Percentiles rank a stretch among this genome's conserved stretches.
These are phyloP conservation scores for Pseudocercospora pini-densiflorae DNA, from an alignment of 2,329 filamentous ascomycete species.

Conservation along the genomic window DNA sequence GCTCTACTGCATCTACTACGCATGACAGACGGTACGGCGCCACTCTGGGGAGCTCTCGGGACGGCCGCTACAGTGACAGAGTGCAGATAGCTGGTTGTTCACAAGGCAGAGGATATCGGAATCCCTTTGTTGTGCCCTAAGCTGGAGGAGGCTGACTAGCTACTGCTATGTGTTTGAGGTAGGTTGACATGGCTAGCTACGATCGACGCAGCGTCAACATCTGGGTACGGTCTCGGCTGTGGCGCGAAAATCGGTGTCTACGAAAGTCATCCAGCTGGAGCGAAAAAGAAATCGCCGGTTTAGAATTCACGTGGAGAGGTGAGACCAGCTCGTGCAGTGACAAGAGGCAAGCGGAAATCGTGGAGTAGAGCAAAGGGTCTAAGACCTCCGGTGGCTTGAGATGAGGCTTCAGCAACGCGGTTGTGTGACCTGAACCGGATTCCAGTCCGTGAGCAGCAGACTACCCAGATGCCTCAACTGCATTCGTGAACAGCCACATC, in stretches of 20 bases:
- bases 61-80: not conserved
- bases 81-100: not conserved
- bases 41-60: not conserved
- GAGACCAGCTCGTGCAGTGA: not conserved
- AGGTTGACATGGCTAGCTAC: not conserved
- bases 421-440: not conserved
- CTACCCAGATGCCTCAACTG: not conserved
- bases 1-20: not conserved
- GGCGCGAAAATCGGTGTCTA: not conserved
- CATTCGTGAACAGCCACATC: not conserved
- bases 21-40: conserved; percentile 4
- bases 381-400: not conserved
- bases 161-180: not conserved
- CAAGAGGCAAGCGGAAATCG: not conserved
- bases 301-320: not conserved
- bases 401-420: not conserved
- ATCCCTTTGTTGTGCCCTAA: not conserved
- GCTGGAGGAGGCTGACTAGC: not conserved
- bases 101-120: not conserved
- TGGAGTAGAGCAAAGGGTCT: not conserved
- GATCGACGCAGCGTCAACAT: not conserved
- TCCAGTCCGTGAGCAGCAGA: not conserved
- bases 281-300: not conserved
- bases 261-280: not conserved
- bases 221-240: not conserved